Percentiles rank a stretch among this genome's conserved stretches.
phyloP scores from a whole-genome alignment of 2,329 filamentous ascomycete species.

The Trichophyton mentagrophytes region DNA sequence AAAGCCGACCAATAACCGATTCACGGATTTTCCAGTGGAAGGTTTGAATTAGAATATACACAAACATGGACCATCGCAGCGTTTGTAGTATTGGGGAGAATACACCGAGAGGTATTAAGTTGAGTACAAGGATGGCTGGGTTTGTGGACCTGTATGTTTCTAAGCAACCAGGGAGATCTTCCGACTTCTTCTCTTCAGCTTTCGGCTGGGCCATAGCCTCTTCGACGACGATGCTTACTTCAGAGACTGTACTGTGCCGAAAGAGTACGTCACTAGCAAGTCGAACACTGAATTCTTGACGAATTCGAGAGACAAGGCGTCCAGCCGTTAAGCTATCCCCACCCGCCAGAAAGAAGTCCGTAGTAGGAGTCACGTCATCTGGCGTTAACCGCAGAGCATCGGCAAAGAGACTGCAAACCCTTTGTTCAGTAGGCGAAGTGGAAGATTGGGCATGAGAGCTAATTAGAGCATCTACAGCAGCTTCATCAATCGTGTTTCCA shows the following conservation, averaged over 20 bases:
- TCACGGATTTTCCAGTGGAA: neutral
- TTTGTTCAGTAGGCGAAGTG: neutral
- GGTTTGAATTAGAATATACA: neutral
- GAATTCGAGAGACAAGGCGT: neutral
- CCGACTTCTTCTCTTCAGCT: neutral
- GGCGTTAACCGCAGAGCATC: neutral
- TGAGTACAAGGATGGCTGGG: neutral
- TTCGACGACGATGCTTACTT: neutral
- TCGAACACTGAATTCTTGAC: neutral
- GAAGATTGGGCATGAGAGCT: too few species aligned
- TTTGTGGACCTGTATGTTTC: conserved; percentile 2
- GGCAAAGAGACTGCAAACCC: neutral
- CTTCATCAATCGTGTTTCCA: neutral
- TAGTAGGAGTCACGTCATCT: neutral
- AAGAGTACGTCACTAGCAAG: neutral
- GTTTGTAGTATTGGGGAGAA: neutral
- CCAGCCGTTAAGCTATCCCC: conserved; percentile 4
- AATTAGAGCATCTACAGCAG: neutral
- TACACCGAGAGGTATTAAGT: neutral
- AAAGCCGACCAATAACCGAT: neutral
- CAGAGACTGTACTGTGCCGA: neutral
- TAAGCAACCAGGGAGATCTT: neutral
- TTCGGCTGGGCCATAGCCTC: neutral
- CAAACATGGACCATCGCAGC: neutral
- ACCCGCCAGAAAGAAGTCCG: conserved; percentile 2